Percentiles rank a stretch among this genome's conserved stretches.
These are phyloP conservation scores for Chrysanthemum lavandulifolium DNA, from an alignment of 129 eudicot genomes.

Conservation along the genomic window DNA sequence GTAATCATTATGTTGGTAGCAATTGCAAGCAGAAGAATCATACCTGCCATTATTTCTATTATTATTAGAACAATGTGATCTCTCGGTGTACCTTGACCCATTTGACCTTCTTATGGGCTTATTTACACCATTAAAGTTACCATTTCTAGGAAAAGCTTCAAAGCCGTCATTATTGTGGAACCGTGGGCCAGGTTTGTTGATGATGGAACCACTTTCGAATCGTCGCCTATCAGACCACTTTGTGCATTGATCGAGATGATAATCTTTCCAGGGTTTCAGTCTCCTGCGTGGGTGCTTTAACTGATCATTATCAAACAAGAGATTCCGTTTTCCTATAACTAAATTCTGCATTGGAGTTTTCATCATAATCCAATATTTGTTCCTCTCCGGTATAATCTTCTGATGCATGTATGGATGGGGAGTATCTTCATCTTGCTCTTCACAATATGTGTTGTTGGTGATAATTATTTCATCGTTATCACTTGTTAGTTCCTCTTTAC, in stretches of 20 bases:
- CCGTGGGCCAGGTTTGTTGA: constrained; percentile 51
- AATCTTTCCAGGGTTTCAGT: constrained; percentile 39
- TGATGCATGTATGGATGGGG: constrained; percentile 36
- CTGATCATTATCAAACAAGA: constrained; percentile 40
- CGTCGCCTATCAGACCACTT: constrained; percentile 57
- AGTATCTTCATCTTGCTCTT: constrained; percentile 55
- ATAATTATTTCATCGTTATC: constrained; percentile 41
- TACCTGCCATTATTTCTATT: constrained; percentile 41
- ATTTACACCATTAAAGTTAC: constrained; percentile 42
- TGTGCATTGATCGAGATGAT: constrained; percentile 32
- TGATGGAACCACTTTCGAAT: constrained; percentile 44
- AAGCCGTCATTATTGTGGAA: constrained; percentile 43
- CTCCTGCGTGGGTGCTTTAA: constrained; percentile 52
- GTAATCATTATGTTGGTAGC: constrained; percentile 62
- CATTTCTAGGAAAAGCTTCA: constrained; percentile 44
- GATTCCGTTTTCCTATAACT: constrained; percentile 39
- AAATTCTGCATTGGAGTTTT: constrained; percentile 36
- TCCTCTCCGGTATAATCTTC: constrained; percentile 43
- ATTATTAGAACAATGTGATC: constrained; percentile 43
- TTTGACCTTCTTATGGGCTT: constrained; percentile 59
- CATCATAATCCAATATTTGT: constrained; percentile 34
- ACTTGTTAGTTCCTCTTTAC: constrained; percentile 30
- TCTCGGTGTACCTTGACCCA: constrained; percentile 51
- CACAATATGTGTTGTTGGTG: constrained; percentile 33
- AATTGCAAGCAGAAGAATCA: constrained; percentile 52